phyloP scores from a whole-genome alignment of 805 yeast genomes.

The Sungouiella blattae region DNA sequence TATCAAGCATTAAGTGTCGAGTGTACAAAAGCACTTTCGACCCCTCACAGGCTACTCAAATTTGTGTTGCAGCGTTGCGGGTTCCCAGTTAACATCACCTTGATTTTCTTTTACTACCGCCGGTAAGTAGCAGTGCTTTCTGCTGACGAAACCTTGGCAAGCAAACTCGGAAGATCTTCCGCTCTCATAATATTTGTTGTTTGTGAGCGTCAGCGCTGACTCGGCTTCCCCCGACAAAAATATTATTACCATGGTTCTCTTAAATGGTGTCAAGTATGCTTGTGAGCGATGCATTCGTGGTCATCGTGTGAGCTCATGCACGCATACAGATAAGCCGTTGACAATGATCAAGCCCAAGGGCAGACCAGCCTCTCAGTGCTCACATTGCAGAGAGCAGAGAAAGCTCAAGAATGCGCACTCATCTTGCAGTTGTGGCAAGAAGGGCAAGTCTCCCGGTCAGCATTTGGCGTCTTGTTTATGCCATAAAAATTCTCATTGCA shows the following conservation, averaged over 20 bases:
- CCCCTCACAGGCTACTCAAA: too few species aligned
- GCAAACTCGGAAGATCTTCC: too few species aligned
- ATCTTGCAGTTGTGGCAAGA: conserved; percentile 66
- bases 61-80: too few species aligned
- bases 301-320: conserved; percentile 91
- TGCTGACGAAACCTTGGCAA: too few species aligned
- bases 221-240: too few species aligned
- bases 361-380: conserved; percentile 89
- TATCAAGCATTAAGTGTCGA: too few species aligned
- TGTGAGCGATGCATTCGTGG: conserved; percentile 96
- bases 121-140: too few species aligned
- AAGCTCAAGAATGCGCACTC: conserved; percentile 64
- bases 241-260: conserved; percentile 74
- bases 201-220: too few species aligned
- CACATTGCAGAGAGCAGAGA: conserved; percentile 76
- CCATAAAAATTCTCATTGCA: conserved; percentile 38
- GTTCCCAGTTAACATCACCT: too few species aligned
- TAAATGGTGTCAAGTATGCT: conserved; percentile 92
- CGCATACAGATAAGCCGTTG: conserved; percentile 86
- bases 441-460: conserved; percentile 38
- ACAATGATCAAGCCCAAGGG: conserved; percentile 96
- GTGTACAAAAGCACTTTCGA: too few species aligned
- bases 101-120: too few species aligned
- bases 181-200: too few species aligned
- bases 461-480: conserved; percentile 38